Evolutionary conservation across 495 filamentous ascomycete species (phyloP).

Genomic region (Aspergillus coremiiformis): DNA sequence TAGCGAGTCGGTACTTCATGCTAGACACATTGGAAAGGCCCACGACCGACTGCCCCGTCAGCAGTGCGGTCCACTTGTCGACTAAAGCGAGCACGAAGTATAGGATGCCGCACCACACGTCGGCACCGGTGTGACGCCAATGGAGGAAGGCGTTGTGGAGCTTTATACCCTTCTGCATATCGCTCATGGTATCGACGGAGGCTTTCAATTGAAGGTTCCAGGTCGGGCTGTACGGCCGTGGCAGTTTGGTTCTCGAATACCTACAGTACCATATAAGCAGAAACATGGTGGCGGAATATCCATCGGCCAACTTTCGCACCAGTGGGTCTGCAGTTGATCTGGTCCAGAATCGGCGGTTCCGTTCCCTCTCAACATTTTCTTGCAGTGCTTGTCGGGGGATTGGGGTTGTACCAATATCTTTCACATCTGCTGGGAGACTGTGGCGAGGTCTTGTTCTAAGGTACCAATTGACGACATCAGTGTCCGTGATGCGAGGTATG

Average conservation of each 20-base stretch:
- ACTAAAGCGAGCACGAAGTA: constrained; percentile 54
- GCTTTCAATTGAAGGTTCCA: constrained; percentile 56
- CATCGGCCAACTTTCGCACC: constrained; percentile 40
- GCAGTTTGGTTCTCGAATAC: constrained; percentile 40
- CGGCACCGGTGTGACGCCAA: constrained; percentile 50
- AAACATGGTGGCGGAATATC: constrained; percentile 51
- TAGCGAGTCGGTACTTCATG: constrained; percentile 40
- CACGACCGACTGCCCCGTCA: constrained; percentile 40
- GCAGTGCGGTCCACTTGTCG: constrained; percentile 50
- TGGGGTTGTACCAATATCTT: constrained; percentile 5
- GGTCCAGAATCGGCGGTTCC: constrained; percentile 34
- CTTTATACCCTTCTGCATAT: constrained; percentile 49
- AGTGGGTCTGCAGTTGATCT: constrained; percentile 36
- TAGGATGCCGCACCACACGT: constrained; percentile 50
- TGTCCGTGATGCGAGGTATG: constrained; percentile 26
- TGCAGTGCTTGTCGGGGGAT: constrained; percentile 10
- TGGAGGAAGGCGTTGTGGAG: constrained; percentile 56
- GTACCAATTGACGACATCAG: constrained; percentile 13
- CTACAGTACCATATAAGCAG: constrained; percentile 53
- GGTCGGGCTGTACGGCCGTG: constrained; percentile 50
- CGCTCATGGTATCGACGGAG: constrained; percentile 45
- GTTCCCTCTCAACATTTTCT: constrained; percentile 27
- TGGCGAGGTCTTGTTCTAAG: not conserved
- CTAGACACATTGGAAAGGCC: constrained; percentile 34
- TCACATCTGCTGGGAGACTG: not conserved